Base-by-base conservation (phyloP, 2,329 filamentous ascomycete genomes). In the Teratosphaeria zuluensis region DNA sequence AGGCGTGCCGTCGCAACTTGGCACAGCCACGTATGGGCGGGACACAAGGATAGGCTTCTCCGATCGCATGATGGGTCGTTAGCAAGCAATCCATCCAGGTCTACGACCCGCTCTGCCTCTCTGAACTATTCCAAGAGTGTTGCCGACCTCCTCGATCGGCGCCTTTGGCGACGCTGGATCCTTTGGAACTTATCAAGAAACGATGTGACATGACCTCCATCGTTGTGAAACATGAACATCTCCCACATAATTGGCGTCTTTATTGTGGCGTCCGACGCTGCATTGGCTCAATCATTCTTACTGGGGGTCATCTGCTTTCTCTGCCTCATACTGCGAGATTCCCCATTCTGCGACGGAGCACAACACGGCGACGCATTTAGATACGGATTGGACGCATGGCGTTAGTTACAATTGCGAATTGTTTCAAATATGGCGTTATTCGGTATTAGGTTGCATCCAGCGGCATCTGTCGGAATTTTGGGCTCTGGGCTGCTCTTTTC, bases 1-100 rank as follows among this genome's bases (percentile, higher is more conserved):
- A n/a, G 67, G 68, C 30, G 58, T 69, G n/a, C 66, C 68, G 21
- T 61, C 66, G 24, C 58, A 59, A n/a, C 61, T 69, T 33, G 66
- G 64, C 48, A 63, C 63, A 28, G 66, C 64, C 31, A 64, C 63
- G 12, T 69, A 63, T 33, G 62, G 64, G 46, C 56, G 64, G 33
- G 65, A 68, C 33, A 62, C 48, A 42, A 59, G 61, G 31, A 58
- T 32, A 12, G 59, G 61, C 28, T 63, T 60, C 53, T 58, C 58
- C 30, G 59, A 60, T 48, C 64, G 63, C 54, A 62, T 61, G 57
- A 28, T 58, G 51, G 56, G 56, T 32, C 56, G 56, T 48, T 58
- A 38, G 42, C 16, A 21, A 48, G 53, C 6, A 31, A 30, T 16
- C 53, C 4, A 28, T n/a, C 14, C 38, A 5, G 16, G 19, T 16